These are phyloP conservation scores for Blastobotrys capitulatus DNA, from an alignment of 1,139 yeast genomes.

Conservation along the genomic window DNA sequence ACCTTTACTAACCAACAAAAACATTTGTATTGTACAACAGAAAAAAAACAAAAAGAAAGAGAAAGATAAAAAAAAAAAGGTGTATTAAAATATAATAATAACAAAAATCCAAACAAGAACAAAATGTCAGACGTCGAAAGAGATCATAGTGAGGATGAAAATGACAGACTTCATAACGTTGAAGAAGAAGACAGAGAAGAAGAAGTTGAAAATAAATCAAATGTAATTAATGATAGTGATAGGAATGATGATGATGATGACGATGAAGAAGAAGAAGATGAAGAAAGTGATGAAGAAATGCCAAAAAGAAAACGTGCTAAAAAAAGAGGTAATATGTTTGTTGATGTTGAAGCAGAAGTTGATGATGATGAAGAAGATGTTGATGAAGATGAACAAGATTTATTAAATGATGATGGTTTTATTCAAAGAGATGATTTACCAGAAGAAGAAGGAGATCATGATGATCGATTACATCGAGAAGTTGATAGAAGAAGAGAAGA, in stretches of 20 bases:
- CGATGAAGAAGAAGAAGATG: slow-evolving; percentile 29
- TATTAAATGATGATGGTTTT: slow-evolving; percentile 65
- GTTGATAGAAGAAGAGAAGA: slow-evolving; percentile 87
- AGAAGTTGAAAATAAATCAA: slow-evolving; percentile 25
- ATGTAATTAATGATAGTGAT: slow-evolving; percentile 13
- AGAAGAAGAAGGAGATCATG: slow-evolving; percentile 53
- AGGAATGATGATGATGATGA: not conserved
- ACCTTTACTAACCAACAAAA: not conserved
- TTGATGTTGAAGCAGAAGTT: slow-evolving; percentile 99
- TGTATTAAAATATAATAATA: too few relatives aligned
- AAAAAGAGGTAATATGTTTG: slow-evolving; percentile 75
- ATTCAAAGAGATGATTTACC: slow-evolving; percentile 32
- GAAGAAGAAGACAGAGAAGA: slow-evolving; percentile 28
- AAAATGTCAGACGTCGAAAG: slow-evolving; percentile 8
- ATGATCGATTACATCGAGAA: slow-evolving; percentile 80
- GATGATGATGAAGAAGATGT: slow-evolving; percentile 97
- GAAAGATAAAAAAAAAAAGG: too few relatives aligned
- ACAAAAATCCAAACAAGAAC: too few relatives aligned
- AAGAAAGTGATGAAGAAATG: slow-evolving; percentile 18
- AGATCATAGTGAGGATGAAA: slow-evolving; percentile 14
- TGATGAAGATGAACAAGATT: slow-evolving; percentile 87
- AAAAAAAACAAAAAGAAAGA: too few relatives aligned
- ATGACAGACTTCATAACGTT: slow-evolving; percentile 17
- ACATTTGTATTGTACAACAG: too few relatives aligned
- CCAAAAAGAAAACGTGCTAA: slow-evolving; percentile 1